phyloP scores from a whole-genome alignment of 2,329 filamentous ascomycete species.

The Ophiostoma sp. region DNA sequence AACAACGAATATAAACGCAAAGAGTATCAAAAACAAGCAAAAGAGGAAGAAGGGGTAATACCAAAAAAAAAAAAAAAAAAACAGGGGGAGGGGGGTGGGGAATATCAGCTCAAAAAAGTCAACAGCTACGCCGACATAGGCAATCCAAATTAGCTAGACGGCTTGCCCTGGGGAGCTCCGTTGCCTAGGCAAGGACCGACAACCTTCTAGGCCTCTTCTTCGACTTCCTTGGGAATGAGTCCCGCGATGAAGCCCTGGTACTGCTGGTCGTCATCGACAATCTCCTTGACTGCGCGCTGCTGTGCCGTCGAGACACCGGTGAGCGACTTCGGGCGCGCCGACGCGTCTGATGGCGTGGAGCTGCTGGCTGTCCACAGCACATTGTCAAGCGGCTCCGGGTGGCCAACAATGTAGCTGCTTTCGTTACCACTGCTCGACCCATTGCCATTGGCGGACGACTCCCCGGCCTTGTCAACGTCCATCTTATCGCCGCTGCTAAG shows the following conservation, averaged over 20 bases:
- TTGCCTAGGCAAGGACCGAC: background rate
- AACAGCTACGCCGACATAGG: no score
- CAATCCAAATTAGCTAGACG: background rate
- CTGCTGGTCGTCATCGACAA: constrained; percentile 41
- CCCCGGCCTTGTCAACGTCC: constrained; percentile 31
- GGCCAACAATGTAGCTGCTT: constrained; percentile 20
- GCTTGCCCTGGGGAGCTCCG: background rate
- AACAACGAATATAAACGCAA: background rate
- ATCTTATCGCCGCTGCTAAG: constrained; percentile 7
- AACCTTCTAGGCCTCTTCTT: constrained; percentile 54
- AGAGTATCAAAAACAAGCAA: background rate
- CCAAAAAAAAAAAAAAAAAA: background rate
- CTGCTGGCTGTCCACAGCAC: constrained; percentile 28
- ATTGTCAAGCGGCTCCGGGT: constrained; percentile 24
- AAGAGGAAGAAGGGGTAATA: background rate
- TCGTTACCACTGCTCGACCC: constrained; percentile 10
- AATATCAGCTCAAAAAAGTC: no score
- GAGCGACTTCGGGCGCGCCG: constrained; percentile 7
- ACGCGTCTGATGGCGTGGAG: background rate
- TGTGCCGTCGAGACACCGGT: constrained; percentile 15
- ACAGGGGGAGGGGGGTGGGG: background rate
- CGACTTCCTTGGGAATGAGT: constrained; percentile 34
- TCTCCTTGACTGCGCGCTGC: constrained; percentile 28
- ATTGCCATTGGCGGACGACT: background rate
- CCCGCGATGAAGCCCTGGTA: constrained; percentile 44